phyloP scores from a whole-genome alignment of 73 alveolate genomes.

The Paramecium biaurelia region DNA sequence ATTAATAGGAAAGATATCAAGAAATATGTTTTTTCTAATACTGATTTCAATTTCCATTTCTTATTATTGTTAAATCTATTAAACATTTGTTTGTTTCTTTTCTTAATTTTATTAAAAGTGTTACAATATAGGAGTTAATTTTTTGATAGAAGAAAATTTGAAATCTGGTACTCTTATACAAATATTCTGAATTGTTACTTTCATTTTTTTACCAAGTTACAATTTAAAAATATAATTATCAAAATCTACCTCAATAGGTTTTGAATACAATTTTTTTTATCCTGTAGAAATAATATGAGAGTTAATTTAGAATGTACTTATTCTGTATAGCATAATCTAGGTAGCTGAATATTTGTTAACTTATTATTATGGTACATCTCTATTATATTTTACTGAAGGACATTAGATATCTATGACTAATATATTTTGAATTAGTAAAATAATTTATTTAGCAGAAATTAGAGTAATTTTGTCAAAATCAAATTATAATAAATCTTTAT shows the following conservation, averaged over 20 bases:
- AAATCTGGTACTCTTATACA: conserved; percentile 1
- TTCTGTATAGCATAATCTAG: background rate
- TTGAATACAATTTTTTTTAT: background rate
- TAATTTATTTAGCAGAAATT: background rate
- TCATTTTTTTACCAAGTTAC: background rate
- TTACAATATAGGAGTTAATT: background rate
- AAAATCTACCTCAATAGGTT: background rate
- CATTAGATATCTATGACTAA: background rate
- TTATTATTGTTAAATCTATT: background rate
- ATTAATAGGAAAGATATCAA: background rate
- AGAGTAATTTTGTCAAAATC: background rate
- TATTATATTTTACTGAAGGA: background rate
- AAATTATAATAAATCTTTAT: background rate
- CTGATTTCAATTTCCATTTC: background rate
- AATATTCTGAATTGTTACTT: background rate
- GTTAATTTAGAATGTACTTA: background rate
- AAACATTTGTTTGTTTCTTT: background rate
- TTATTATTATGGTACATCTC: background rate
- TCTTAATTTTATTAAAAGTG: background rate
- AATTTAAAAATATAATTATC: background rate
- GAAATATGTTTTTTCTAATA: background rate
- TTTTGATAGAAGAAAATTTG: background rate
- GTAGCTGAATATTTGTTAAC: background rate
- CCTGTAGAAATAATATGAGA: background rate
- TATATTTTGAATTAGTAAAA: background rate